Evolutionary conservation across 495 filamentous ascomycete genomes (phyloP), one percentile per base, ranked within the genome.

Genomic region (Hapsidospora chrysogenum): DNA sequence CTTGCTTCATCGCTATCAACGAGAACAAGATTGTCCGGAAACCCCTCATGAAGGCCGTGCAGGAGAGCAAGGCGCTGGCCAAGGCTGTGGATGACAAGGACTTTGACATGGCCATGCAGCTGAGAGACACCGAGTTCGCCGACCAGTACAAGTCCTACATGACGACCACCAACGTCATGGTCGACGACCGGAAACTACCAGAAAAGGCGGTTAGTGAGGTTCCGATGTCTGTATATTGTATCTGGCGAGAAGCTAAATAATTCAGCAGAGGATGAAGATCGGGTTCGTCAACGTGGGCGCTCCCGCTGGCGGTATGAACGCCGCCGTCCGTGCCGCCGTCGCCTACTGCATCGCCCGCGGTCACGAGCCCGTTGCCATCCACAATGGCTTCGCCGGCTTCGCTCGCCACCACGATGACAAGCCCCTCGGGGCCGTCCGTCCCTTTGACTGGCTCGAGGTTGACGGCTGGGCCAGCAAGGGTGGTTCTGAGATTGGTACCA

Each of bases 281-380:
- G 89, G 79, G 5, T 87, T 96, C 42, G 79, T 99, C 50, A 92
- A 99, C 47, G 85, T 97, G 38, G 92, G 92, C 43, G 92, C 92
- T 18, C 92, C 92, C 4, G 92, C 92, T n/a, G 92, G 89, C 48
- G 92, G 92, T 51, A 95, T 99, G 77, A 99, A 99, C 57, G 84
- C 86, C 29, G 87, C 92, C 15, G 92, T 92, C 13, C 76, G 92
- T 35, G 89, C 85, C 13, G 89, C 83, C 9, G 85, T 94, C 9
- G 82, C 84, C n/a, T 99, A 94, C 61, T 96, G 87, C 51, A 56
- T 92, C 21, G 78, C 80, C n/a, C 76, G 87, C 17, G 92, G 92
- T 4, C 92, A 99, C 51, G 82, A 79, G 22, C 79, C 92, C 1
- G 48, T 94, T 42, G 85, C 86, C 6, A 80, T 99, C 35, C 80